phyloP scores from a whole-genome alignment of 2,329 filamentous ascomycete genomes.

The Penicillium sp. region DNA sequence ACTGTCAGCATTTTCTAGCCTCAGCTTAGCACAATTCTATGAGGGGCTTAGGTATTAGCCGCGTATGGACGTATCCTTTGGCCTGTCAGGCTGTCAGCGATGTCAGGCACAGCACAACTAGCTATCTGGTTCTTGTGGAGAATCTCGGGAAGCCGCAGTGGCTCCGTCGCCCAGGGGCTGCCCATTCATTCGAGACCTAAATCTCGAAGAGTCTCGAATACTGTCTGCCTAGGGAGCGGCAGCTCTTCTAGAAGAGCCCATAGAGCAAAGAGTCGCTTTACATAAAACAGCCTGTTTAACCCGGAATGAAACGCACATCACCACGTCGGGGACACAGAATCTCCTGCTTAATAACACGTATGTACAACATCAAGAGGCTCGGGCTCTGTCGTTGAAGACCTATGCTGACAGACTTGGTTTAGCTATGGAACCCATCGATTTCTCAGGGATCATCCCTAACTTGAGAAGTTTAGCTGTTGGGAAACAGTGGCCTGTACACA shows the following conservation, averaged over 20 bases:
- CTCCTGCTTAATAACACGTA: background rate
- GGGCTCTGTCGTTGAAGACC: too few relatives aligned
- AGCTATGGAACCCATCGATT: too few relatives aligned
- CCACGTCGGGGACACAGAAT: background rate
- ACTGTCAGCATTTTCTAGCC: background rate
- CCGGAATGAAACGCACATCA: background rate
- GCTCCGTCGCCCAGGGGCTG: background rate
- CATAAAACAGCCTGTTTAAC: background rate
- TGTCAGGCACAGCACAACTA: background rate
- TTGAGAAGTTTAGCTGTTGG: too few relatives aligned
- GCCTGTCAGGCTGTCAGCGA: background rate
- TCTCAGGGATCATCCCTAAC: too few relatives aligned
- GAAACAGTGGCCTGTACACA: too few relatives aligned
- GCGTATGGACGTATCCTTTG: background rate
- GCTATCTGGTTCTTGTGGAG: background rate
- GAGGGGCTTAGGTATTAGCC: background rate
- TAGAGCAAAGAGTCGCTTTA: background rate
- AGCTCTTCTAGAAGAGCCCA: background rate
- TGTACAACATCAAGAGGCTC: background rate
- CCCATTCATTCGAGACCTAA: background rate
- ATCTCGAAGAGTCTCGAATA: slow-evolving; percentile 1
- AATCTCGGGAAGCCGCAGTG: background rate
- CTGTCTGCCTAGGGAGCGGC: background rate
- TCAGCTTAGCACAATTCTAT: background rate
- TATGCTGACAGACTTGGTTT: too few relatives aligned